A percentile compares a stretch with the other conserved stretches of the same genome.
Conservation (phyloP, 768 basidiomycete genomes). For the Coprinopsis sp. region DNA sequence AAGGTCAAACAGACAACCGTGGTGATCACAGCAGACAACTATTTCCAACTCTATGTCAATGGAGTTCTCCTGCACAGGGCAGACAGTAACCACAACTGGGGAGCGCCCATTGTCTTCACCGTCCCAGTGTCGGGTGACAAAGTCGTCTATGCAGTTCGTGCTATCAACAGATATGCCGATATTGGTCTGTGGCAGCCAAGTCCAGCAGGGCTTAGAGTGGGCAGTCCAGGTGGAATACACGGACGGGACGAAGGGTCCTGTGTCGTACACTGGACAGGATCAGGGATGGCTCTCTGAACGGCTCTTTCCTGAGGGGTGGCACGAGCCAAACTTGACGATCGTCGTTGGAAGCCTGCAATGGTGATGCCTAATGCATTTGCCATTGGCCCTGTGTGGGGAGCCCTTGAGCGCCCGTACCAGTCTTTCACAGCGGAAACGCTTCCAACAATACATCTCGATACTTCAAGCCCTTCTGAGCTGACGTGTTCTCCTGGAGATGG, state of each 20-base stretch:
- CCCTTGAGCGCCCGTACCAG: too few species aligned
- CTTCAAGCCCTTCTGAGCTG: too few species aligned
- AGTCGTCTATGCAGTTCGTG: background rate
- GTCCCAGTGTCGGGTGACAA: background rate
- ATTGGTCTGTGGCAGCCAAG: background rate
- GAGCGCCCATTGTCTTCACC: background rate
- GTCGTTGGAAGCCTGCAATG: background rate
- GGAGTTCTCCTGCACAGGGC: constrained; percentile 12
- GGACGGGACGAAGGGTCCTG: too few species aligned
- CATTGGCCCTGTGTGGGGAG: too few species aligned
- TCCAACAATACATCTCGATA: too few species aligned
- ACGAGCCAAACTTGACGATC: background rate
- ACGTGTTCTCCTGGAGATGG: too few species aligned
- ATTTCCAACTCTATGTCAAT: constrained; percentile 24
- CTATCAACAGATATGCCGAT: background rate
- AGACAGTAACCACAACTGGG: background rate
- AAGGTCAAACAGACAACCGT: constrained; percentile 16
- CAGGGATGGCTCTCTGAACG: background rate
- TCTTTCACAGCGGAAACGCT: too few species aligned
- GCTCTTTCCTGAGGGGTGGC: background rate
- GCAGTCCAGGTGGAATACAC: too few species aligned
- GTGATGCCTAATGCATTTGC: too few species aligned
- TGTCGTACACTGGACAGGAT: too few species aligned
- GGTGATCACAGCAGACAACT: constrained; percentile 25
- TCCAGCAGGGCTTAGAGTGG: background rate